Conservation (phyloP, 441 rosid genomes). For the Croton laevigatus region DNA sequence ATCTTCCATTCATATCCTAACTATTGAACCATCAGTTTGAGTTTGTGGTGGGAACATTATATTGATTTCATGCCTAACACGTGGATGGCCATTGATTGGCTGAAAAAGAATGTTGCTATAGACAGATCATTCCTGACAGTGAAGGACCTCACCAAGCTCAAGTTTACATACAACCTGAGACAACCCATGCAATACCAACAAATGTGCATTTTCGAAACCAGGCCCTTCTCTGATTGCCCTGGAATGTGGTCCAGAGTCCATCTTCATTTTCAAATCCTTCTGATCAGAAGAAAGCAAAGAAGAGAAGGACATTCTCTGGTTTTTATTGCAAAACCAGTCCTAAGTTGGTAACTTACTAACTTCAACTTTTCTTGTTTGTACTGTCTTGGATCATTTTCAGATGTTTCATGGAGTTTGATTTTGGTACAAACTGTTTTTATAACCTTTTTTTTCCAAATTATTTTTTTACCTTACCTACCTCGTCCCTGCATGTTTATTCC, state of each 20-base stretch:
- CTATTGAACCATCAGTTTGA: conserved; percentile 1
- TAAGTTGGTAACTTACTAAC: background rate
- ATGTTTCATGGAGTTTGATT: background rate
- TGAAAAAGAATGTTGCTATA: background rate
- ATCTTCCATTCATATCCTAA: conserved; percentile 4
- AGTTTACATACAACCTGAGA: conserved; percentile 10
- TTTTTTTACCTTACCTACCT: too few relatives aligned
- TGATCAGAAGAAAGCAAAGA: conserved; percentile 14
- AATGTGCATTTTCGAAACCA: background rate
- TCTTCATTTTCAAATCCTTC: conserved; percentile 14
- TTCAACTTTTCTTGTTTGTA: background rate
- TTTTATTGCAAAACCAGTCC: background rate
- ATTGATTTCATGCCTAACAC: conserved; percentile 19
- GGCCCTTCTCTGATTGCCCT: conserved; percentile 1
- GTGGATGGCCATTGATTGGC: conserved; percentile 19
- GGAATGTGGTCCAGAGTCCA: background rate
- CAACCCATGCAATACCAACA: conserved; percentile 16
- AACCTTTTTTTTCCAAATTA: conserved; percentile 1
- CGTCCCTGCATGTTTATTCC: background rate
- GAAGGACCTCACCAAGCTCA: conserved; percentile 6
- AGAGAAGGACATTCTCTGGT: background rate
- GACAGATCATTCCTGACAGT: conserved; percentile 5
- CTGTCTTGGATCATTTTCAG: background rate
- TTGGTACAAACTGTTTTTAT: conserved; percentile 8
- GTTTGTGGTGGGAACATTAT: conserved; percentile 18